Base-by-base conservation (phyloP, 305 asterid genomes). In the Fraxinus paxiana region DNA sequence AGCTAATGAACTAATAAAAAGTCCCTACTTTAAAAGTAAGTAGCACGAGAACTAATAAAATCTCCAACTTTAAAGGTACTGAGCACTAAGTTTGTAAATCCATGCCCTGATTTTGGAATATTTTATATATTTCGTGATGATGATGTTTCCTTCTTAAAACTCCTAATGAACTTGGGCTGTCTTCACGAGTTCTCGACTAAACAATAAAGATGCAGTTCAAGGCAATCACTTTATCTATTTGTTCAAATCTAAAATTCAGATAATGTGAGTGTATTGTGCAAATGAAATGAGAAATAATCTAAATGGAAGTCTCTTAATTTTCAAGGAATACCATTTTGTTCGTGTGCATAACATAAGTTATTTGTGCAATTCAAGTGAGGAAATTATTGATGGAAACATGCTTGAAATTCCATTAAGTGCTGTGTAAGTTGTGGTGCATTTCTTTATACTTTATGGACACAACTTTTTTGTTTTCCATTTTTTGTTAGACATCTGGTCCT, bases 1-100 rank as follows among this genome's bases (percentile, higher is more conserved):
- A 69, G 54, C 41, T 75, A 46, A 63, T 80, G 37, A 73, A 75
- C 51, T 63, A 51, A 72, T 76, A 30, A 15, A 15, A 41, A 65
- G 15, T 65, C 73, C 34, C 34, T 26, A 24, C 37, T 9, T 65
- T 65, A 65, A 24, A 26, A 65, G 73, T 26, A 65, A 65, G 71
- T 63, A 65, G 35, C 37, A 65, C 6, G 13, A 24, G 20, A 61
- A 70, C 74, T 46, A 54, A 41, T 70, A 56, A 9, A 10, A 41
- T 18, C 38, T 79, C 43, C 76, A 13, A 70, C 33, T 74, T 54
- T 67, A 3, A 6, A 63, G 17, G 77, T 22, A 35, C 15, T 74
- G 34, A 2, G 61, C 33, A 4, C 31, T 65, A 10, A 79, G 22
- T 38, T 79, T 41, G 56, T 26, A n/a, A 28, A 26, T 0, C 13